A percentile compares a stretch with the other conserved stretches of the same genome.
Evolutionary conservation across 139 green algal genomes (phyloP).

Genomic region (Edaphochlamys debaryana): DNA sequence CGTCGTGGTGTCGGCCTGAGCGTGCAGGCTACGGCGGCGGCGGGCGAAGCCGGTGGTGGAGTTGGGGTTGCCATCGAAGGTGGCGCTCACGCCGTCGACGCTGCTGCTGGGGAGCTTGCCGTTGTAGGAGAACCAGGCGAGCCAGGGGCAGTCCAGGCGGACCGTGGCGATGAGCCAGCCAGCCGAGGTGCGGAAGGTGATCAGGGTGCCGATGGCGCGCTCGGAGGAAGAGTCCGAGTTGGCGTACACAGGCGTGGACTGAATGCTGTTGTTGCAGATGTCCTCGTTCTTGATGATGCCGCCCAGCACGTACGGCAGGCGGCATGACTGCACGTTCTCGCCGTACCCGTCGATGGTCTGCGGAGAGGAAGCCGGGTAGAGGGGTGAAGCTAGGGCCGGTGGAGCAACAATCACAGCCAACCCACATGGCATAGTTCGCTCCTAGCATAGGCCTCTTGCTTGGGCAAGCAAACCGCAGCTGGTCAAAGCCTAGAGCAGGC

Average conservation of each 20-base stretch:
- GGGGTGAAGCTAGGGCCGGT: too few species aligned
- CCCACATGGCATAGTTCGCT: too few species aligned
- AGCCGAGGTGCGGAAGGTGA: constrained; percentile 1
- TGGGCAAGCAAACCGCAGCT: too few species aligned
- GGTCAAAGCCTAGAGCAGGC: too few species aligned
- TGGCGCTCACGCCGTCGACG: not conserved
- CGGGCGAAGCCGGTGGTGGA: not conserved
- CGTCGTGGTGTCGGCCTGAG: too few species aligned
- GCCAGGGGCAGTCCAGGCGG: constrained; percentile 39
- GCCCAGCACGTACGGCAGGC: constrained; percentile 15
- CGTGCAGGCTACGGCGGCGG: too few species aligned
- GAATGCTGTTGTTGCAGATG: constrained; percentile 1
- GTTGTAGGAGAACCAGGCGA: constrained; percentile 27
- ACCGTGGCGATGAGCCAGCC: constrained; percentile 29
- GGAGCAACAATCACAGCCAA: too few species aligned
- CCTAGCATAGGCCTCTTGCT: too few species aligned
- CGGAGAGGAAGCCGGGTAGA: too few species aligned
- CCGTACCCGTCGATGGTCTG: constrained; percentile 39
- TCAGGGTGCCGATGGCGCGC: constrained; percentile 20
- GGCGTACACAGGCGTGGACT: constrained; percentile 9
- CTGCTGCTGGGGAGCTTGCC: not conserved
- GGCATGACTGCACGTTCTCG: constrained; percentile 22
- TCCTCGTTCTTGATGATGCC: constrained; percentile 19
- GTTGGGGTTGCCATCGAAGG: too few species aligned
- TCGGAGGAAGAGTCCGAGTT: constrained; percentile 1